These are phyloP conservation scores for Digitaria exilis DNA, from an alignment of 202 grass and related monocot species.

Conservation along the genomic window DNA sequence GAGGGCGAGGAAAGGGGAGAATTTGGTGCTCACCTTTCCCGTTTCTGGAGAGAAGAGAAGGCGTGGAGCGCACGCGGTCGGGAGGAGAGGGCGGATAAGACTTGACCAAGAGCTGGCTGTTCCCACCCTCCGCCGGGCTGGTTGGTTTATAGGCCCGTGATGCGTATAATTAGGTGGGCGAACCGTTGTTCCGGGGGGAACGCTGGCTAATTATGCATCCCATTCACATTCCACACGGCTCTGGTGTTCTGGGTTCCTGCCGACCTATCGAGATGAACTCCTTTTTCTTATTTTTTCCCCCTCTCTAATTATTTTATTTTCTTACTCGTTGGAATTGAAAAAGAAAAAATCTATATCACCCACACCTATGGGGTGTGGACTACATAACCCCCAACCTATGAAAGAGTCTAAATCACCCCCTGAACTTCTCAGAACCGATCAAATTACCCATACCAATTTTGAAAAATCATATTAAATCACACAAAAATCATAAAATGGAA, in stretches of 20 bases:
- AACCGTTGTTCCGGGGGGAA: background rate
- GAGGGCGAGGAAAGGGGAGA: background rate
- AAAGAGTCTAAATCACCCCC: too few relatives aligned
- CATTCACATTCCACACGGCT: background rate
- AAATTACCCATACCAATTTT: too few relatives aligned
- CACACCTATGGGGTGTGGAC: too few relatives aligned
- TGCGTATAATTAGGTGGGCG: constrained; percentile 32
- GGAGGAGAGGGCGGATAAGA: background rate
- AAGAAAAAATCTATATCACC: too few relatives aligned
- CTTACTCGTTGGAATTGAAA: background rate
- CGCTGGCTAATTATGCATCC: background rate
- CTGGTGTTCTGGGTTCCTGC: constrained; percentile 15
- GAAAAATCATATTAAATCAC: too few relatives aligned
- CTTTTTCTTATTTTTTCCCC: background rate
- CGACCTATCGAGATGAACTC: constrained; percentile 8
- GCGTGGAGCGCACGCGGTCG: background rate
- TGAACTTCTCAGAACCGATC: too few relatives aligned
- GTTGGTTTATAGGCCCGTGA: constrained; percentile 28
- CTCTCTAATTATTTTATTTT: background rate
- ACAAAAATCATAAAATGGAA: too few relatives aligned
- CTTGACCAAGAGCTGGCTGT: background rate
- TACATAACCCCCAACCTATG: too few relatives aligned
- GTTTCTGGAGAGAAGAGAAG: background rate
- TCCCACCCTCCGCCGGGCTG: background rate
- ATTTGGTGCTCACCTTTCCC: constrained; percentile 18